phyloP scores from a whole-genome alignment of 2,329 filamentous ascomycete genomes.

The Xylaria sp. region DNA sequence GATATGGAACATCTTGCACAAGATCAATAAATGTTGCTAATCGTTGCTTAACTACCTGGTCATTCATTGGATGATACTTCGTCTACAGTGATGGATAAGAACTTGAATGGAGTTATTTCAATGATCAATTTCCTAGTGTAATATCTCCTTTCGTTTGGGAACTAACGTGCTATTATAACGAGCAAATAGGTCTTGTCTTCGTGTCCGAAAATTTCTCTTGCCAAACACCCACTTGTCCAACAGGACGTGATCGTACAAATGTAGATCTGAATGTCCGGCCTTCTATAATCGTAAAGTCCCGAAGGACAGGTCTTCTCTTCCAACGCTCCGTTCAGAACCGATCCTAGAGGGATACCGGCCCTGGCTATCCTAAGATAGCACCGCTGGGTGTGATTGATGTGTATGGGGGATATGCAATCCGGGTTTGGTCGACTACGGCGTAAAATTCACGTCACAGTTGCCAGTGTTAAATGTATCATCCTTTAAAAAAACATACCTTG shows the following conservation, averaged over 20 bases:
- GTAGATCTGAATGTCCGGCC: conserved; percentile 48
- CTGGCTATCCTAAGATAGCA: conserved; percentile 80
- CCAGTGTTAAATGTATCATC: not conserved
- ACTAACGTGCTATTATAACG: not conserved
- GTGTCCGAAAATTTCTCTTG: conserved; percentile 55
- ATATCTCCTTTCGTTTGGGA: not conserved
- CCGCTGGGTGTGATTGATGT: conserved; percentile 65
- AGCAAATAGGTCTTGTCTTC: not conserved
- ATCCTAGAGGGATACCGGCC: conserved; percentile 73
- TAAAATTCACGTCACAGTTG: conserved; percentile 28
- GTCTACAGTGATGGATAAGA: not conserved
- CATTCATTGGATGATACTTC: not conserved
- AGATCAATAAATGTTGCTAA: not conserved
- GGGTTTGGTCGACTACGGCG: not conserved
- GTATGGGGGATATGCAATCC: conserved; percentile 23
- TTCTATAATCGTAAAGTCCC: conserved; percentile 51
- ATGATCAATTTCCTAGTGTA: not conserved
- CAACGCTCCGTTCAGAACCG: conserved; percentile 85
- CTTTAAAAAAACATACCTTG: conserved; percentile 45
- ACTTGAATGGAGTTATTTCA: not conserved
- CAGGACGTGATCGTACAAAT: conserved; percentile 41
- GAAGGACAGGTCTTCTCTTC: conserved; percentile 63
- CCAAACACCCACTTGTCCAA: conserved; percentile 49
- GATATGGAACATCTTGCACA: not conserved
- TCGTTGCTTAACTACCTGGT: not conserved